Evolutionary conservation across 495 filamentous ascomycete species (phyloP), one percentile per base, ranked within the genome.

Genomic region (Tetracladium marchalianum): DNA sequence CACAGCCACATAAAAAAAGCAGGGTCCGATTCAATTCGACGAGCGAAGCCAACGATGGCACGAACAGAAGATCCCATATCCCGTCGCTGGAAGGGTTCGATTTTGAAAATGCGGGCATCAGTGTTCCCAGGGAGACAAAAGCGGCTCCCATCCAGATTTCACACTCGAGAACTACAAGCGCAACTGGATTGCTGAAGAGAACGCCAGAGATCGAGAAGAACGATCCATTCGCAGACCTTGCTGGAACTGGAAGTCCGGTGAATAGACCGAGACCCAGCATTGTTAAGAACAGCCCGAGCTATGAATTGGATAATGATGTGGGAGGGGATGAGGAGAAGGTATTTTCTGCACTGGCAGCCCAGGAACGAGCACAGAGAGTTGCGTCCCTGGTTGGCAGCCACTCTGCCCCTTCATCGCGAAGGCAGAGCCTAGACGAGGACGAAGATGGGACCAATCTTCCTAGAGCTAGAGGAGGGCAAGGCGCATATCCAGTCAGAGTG

Each of bases 281-380:
- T 15, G 41, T 66, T 39, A 59, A 63, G 37, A 63, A 56, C 10
- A 66, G 59, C 45, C 65, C 62, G 11, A 55, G 55, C 19, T 59
- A 53, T 27, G 43, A 57, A 7, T 38, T 58, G 37, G 50, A 62
- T 35, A 47, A 53, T 17, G 59, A 64, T n/a, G 53, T 52, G 12
- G 42, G 56, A 27, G 53, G 59, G 11, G 49, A 51, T 36, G 51
- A 60, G 43, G 60, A 65, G 44, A 63, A 60, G 36, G 60, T 49
- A 0, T 54, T 66, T 49, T 66, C 63, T 22, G 65, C 64, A n/a
- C 48, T 60, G 27, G 60, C 60, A 8, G 65, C 65, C 10, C 65
- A 63, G 45, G 60, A 65, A 35, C 55, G 65, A 44, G 65, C 65
- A 37, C 58, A 62, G 47, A 53, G 62, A 41, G 52, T 67, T 12